Percentiles rank a stretch among this genome's conserved stretches.
phyloP scores from a whole-genome alignment of 2,329 filamentous ascomycete genomes.

The Ascochyta koolunga region DNA sequence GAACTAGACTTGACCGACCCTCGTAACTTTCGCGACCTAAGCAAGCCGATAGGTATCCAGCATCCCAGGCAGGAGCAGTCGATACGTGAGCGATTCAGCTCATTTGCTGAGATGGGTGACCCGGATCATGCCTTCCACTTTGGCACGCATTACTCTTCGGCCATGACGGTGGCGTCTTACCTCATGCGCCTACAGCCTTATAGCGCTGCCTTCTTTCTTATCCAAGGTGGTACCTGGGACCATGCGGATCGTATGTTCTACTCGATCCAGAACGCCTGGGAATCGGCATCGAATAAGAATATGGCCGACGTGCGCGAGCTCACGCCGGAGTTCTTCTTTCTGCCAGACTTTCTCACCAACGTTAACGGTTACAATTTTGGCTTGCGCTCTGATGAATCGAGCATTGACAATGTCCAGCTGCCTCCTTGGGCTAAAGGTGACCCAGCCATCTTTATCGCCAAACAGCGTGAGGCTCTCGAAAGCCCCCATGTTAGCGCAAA shows the following conservation, averaged over 20 bases:
- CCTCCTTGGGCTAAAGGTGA: constrained; percentile 97
- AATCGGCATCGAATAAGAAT: constrained; percentile 84
- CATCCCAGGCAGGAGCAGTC: constrained; percentile 75
- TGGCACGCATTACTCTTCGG: constrained; percentile 97
- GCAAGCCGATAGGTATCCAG: constrained; percentile 96
- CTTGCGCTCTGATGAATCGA: constrained; percentile 76
- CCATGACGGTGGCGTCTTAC: constrained; percentile 98
- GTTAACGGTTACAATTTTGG: constrained; percentile 95
- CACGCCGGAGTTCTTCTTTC: constrained; percentile 95
- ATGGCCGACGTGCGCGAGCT: constrained; percentile 94
- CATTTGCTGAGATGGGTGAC: constrained; percentile 89
- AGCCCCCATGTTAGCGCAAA: constrained; percentile 90
- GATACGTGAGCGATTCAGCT: constrained; percentile 82
- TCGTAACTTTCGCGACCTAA: constrained; percentile 84
- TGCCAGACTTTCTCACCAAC: constrained; percentile 94
- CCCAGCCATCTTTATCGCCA: constrained; percentile 91
- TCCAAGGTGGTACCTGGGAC: constrained; percentile 96
- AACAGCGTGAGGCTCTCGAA: constrained; percentile 93
- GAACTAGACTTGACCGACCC: constrained; percentile 87
- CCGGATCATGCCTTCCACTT: constrained; percentile 85
- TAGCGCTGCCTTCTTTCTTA: constrained; percentile 89
- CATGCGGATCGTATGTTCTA: constrained; percentile 95
- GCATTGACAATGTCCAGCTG: constrained; percentile 85
- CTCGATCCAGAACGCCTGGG: constrained; percentile 89
- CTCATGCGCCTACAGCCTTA: constrained; percentile 94